A percentile compares a stretch with the other conserved stretches of the same genome.
Evolutionary conservation across 345 rosid genomes (phyloP).

Genomic region (Eucalyptus virginea): DNA sequence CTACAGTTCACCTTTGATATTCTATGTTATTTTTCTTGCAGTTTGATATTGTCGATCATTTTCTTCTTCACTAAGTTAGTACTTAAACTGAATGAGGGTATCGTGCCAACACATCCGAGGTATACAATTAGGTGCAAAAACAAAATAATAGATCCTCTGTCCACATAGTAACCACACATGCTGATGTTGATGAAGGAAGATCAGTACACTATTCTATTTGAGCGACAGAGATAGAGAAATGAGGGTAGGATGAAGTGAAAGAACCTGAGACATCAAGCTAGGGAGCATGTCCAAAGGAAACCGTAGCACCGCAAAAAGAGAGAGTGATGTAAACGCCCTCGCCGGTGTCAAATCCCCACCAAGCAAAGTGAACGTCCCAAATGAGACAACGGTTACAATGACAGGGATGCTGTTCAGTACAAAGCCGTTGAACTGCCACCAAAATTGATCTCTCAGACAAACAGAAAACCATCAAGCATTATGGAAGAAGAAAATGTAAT

Average conservation of each 20-base stretch:
- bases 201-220: neutral
- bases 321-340: conserved; percentile 91
- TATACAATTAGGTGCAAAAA: neutral
- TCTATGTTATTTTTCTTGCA: neutral
- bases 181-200: neutral
- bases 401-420: conserved; percentile 83
- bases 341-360: conserved; percentile 96
- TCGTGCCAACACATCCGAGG: neutral
- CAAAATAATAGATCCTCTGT: neutral
- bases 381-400: conserved; percentile 75
- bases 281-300: conserved; percentile 78
- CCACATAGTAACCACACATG: neutral
- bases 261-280: conserved; percentile 79
- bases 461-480: neutral
- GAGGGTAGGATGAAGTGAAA: neutral
- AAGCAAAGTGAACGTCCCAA: conserved; percentile 76
- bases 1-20: neutral
- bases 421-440: conserved; percentile 77
- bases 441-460: neutral
- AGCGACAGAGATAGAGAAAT: neutral
- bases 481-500: neutral
- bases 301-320: conserved; percentile 70
- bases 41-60: neutral
- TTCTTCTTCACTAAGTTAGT: neutral
- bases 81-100: neutral